Evolutionary conservation across 2,329 filamentous ascomycete genomes (phyloP).

Genomic region (Monilinia polystroma): DNA sequence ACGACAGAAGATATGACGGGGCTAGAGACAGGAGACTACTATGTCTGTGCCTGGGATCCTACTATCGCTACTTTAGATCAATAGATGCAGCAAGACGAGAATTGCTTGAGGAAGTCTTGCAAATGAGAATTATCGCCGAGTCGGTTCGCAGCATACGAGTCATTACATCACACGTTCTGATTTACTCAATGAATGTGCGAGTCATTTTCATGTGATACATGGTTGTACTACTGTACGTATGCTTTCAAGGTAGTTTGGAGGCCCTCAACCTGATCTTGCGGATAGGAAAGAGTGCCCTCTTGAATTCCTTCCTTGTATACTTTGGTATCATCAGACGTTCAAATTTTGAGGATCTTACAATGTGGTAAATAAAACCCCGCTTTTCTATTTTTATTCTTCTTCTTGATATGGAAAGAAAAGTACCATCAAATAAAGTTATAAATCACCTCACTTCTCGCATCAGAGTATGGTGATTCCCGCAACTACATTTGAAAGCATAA

Average conservation of each 20-base stretch:
- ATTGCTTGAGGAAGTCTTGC: neutral
- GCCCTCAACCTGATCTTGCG: neutral
- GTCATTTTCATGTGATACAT: neutral
- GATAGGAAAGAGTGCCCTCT: neutral
- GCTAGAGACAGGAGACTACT: constrained; percentile 52
- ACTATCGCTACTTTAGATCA: constrained; percentile 48
- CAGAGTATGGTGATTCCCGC: neutral
- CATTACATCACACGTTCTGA: neutral
- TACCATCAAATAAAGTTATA: neutral
- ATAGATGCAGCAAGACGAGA: constrained; percentile 26
- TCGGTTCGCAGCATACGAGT: neutral
- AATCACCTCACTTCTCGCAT: neutral
- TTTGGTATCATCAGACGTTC: neutral
- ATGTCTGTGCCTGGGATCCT: constrained; percentile 58
- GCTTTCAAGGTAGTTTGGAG: neutral
- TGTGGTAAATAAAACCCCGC: neutral
- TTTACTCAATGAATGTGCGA: neutral
- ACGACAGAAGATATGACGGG: constrained; percentile 52
- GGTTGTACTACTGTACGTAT: neutral
- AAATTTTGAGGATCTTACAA: neutral
- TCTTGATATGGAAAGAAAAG: neutral
- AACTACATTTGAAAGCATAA: neutral
- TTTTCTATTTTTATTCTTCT: rapidly evolving
- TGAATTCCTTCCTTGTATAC: too few species aligned
- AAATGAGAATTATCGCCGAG: neutral